These are phyloP conservation scores for Populus davidiana DNA, from an alignment of 345 rosid genomes.

Conservation along the genomic window DNA sequence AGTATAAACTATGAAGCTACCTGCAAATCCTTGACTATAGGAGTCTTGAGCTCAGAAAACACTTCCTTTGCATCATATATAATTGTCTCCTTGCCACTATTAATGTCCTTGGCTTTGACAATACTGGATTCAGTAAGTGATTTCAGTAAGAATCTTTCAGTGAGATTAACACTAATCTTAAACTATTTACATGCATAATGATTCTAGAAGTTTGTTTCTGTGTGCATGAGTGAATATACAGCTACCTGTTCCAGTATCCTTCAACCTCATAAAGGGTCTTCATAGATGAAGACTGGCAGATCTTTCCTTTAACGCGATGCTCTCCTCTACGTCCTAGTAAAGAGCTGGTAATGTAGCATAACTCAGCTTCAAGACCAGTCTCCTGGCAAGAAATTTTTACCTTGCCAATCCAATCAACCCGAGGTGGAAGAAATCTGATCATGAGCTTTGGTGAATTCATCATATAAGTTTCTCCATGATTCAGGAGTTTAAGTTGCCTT, in stretches of 20 bases:
- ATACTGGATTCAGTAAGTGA: slow-evolving; percentile 33
- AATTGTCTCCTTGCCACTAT: slow-evolving; percentile 41
- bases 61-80: slow-evolving; percentile 61
- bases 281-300: slow-evolving; percentile 42
- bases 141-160: background rate
- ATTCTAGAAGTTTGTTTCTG: no score
- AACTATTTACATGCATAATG: background rate
- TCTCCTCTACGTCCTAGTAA: slow-evolving; percentile 37
- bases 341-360: slow-evolving; percentile 41
- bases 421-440: slow-evolving; percentile 60
- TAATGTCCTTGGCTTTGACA: slow-evolving; percentile 52
- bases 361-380: slow-evolving; percentile 58
- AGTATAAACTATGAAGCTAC: slow-evolving; percentile 25
- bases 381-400: slow-evolving; percentile 56
- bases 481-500: slow-evolving; percentile 56
- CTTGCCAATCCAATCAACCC: slow-evolving; percentile 66
- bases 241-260: slow-evolving; percentile 84
- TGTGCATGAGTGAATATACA: background rate
- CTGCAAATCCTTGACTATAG: slow-evolving; percentile 52
- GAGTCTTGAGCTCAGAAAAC: slow-evolving; percentile 53
- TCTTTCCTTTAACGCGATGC: slow-evolving; percentile 59
- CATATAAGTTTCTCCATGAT: slow-evolving; percentile 58
- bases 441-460: slow-evolving; percentile 72
- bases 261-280: slow-evolving; percentile 43
- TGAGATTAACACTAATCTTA: background rate